Evolutionary conservation across 352 stramenopile genomes (phyloP).

Genomic region (Globisporangium canariense): DNA sequence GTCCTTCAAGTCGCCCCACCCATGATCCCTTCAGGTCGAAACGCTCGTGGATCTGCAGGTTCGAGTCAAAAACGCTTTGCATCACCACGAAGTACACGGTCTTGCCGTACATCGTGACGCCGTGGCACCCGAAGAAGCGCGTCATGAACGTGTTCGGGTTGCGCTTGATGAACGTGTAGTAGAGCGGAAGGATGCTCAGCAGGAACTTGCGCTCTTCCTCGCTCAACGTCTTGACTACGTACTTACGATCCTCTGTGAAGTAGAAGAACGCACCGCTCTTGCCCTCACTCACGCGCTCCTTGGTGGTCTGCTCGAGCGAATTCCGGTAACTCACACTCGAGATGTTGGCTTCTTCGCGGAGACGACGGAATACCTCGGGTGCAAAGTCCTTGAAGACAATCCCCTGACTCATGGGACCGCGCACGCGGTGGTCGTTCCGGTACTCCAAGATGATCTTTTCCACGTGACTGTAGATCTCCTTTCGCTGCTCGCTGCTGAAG

Average conservation of each 20-base stretch:
- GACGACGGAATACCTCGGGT: conserved; percentile 69
- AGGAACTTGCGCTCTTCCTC: conserved; percentile 78
- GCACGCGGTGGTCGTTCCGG: conserved; percentile 42
- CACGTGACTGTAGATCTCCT: conserved; percentile 74
- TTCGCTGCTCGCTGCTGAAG: conserved; percentile 41
- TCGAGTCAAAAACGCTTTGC: conserved; percentile 81
- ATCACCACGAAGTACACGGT: conserved; percentile 85
- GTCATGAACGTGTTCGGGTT: conserved; percentile 80
- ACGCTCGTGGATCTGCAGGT: conserved; percentile 72
- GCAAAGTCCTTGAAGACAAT: conserved; percentile 83
- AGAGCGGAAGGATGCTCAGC: conserved; percentile 63
- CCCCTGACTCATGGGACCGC: conserved; percentile 40
- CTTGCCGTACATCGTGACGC: conserved; percentile 84
- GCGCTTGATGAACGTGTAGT: conserved; percentile 61
- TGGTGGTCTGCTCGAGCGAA: conserved; percentile 70
- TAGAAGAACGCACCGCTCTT: conserved; percentile 86
- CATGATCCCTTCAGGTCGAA: conserved; percentile 86
- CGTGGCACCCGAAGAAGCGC: conserved; percentile 75
- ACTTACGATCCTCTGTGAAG: conserved; percentile 80
- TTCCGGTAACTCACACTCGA: conserved; percentile 60
- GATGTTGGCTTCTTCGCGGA: conserved; percentile 61
- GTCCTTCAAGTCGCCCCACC: conserved; percentile 72
- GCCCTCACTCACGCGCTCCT: conserved; percentile 76
- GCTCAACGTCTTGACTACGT: conserved; percentile 79
- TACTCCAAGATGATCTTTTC: conserved; percentile 72